These are phyloP conservation scores for Trametes polyzona DNA, from an alignment of 1,284 basidiomycete genomes.

Conservation along the genomic window DNA sequence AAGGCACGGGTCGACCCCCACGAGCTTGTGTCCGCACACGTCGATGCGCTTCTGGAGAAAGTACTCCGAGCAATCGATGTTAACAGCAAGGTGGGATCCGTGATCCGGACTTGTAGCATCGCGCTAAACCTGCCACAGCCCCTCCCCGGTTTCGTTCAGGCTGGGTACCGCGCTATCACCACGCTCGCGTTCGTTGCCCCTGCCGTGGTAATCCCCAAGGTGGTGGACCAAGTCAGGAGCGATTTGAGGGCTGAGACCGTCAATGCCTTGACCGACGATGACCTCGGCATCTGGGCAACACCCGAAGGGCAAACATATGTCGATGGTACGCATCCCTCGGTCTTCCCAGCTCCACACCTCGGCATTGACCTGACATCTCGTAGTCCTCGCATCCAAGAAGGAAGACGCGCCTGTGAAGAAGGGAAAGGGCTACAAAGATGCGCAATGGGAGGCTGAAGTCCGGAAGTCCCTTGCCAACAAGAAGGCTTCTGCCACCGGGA, in stretches of 20 bases:
- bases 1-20: constrained; percentile 71
- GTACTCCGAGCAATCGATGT: constrained; percentile 51
- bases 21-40: constrained; percentile 53
- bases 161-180: constrained; percentile 75
- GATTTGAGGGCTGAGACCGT: constrained; percentile 67
- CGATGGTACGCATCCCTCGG: constrained; percentile 59
- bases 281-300: constrained; percentile 85
- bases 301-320: constrained; percentile 79
- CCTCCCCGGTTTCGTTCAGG: constrained; percentile 53
- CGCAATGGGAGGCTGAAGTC: constrained; percentile 94
- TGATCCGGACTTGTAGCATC: too few species aligned
- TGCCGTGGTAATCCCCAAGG: constrained; percentile 61
- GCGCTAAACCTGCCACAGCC: not conserved
- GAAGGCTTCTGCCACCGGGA: constrained; percentile 49
- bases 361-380: not conserved
- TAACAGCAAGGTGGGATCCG: constrained; percentile 50
- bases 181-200: constrained; percentile 85
- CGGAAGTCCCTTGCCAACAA: constrained; percentile 83
- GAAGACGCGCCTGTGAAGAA: constrained; percentile 60
- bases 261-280: constrained; percentile 68
- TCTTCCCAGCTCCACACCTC: not conserved
- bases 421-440: constrained; percentile 85
- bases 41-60: constrained; percentile 54
- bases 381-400: constrained; percentile 71
- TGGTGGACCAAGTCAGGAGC: constrained; percentile 66